These are phyloP conservation scores for Penicillium palitans DNA, from an alignment of 2,329 filamentous ascomycete genomes.

Conservation along the genomic window DNA sequence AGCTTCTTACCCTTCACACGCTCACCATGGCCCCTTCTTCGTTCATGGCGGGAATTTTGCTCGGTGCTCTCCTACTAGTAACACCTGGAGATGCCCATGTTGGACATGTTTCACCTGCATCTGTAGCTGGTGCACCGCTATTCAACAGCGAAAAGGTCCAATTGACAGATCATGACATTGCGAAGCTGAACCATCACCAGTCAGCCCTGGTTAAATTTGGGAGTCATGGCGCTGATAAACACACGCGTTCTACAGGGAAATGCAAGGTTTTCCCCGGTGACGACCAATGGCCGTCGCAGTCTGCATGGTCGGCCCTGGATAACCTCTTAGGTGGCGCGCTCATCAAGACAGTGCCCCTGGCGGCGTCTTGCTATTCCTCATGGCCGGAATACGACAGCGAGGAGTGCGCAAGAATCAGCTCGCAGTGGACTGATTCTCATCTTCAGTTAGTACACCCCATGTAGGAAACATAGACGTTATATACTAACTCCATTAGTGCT, in stretches of 20 bases:
- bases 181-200: slow-evolving; percentile 13
- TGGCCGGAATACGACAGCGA: slow-evolving; percentile 27
- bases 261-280: slow-evolving; percentile 33
- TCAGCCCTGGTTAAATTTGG: slow-evolving; percentile 27
- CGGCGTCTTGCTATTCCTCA: slow-evolving; percentile 28
- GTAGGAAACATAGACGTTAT: background rate
- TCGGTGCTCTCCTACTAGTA: slow-evolving; percentile 19
- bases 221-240: slow-evolving; percentile 7
- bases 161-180: slow-evolving; percentile 27
- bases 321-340: slow-evolving; percentile 24
- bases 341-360: slow-evolving; percentile 31
- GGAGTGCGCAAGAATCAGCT: slow-evolving; percentile 20
- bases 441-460: slow-evolving; percentile 24
- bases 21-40: slow-evolving; percentile 14
- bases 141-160: slow-evolving; percentile 30
- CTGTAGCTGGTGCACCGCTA: slow-evolving; percentile 21
- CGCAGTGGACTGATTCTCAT: slow-evolving; percentile 28
- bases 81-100: slow-evolving; percentile 13
- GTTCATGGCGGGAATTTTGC: slow-evolving; percentile 3
- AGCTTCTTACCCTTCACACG: background rate
- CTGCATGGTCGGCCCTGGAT: slow-evolving; percentile 29
- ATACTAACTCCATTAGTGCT: slow-evolving; percentile 17
- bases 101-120: slow-evolving; percentile 13
- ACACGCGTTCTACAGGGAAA: background rate
- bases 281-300: slow-evolving; percentile 22